A percentile compares a stretch with the other conserved stretches of the same genome.
Conservation (phyloP, 768 basidiomycete genomes). For the Rickenella mellea region DNA sequence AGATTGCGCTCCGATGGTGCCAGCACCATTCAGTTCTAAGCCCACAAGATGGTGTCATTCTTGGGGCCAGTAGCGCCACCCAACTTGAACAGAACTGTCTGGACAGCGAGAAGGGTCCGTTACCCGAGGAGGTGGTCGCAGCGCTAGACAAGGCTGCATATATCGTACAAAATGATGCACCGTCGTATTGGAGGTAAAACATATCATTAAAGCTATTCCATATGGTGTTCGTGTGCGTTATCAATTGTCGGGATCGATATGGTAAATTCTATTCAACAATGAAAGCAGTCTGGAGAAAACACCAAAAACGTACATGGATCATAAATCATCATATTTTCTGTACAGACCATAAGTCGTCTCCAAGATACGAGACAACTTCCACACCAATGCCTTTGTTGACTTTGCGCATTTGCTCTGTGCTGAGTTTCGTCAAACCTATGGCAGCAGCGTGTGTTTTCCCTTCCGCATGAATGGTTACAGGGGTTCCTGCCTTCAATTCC, state of each 20-base stretch:
- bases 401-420: slow-evolving; percentile 82
- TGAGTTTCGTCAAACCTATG: slow-evolving; percentile 72
- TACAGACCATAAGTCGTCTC: slow-evolving; percentile 79
- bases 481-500: slow-evolving; percentile 56
- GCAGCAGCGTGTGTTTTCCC: slow-evolving; percentile 90
- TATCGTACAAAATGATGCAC: slow-evolving; percentile 26
- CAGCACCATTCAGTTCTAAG: slow-evolving; percentile 44
- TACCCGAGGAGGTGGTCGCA: slow-evolving; percentile 41
- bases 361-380: slow-evolving; percentile 77
- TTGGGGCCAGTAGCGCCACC: slow-evolving; percentile 36
- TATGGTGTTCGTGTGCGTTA: too few species aligned
- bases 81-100: slow-evolving; percentile 36
- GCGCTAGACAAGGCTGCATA: slow-evolving; percentile 40
- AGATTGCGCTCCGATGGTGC: slow-evolving; percentile 54
- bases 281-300: too few species aligned
- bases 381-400: slow-evolving; percentile 89
- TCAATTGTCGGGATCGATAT: too few species aligned
- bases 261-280: too few species aligned
- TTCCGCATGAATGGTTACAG: slow-evolving; percentile 92
- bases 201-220: background rate
- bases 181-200: slow-evolving; percentile 27
- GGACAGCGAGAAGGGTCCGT: slow-evolving; percentile 41
- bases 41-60: slow-evolving; percentile 34
- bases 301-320: background rate
- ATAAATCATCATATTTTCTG: slow-evolving; percentile 39